Base-by-base conservation (phyloP, 2,329 filamentous ascomycete genomes). In the Clarireedia sp. region DNA sequence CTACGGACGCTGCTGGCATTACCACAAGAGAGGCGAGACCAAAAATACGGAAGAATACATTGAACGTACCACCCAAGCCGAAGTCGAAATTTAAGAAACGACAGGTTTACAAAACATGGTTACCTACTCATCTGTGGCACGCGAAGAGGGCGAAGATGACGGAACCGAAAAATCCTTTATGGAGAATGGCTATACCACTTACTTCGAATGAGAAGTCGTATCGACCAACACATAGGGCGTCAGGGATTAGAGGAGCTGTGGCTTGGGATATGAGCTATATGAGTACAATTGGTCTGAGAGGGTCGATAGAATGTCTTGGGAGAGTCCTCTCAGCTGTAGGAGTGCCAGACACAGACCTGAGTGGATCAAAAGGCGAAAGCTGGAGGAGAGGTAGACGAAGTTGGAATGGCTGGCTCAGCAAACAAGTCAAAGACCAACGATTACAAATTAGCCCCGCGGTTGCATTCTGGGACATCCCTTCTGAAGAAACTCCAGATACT, bases 181-280 rank as follows among this genome's bases (percentile, higher is more conserved):
- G 94, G 94, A 81, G 90, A 41, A 96, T 96, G 70, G 83, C 89
- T 0, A 75, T 97, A 23, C 90, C 91, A 0, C 70, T 95, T 60
- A 90, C 88, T 4, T 90, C 92, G 0, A 95, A 87, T 26, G 85
- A 90, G 67, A 99, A 99, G 74, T 85, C 86, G 51, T 96, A 96
- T 68, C 78, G 94, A 50, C 83, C 89, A 46, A 94, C 89, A 0
- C 90, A 97, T 73, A 83, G 91, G 60, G 86, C 89, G 21, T 82
- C 84, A 51, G 83, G 84, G 26, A 78, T 85, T 51, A 82, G 85
- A 61, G 91, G 94, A 5, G 86, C 86, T 21, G 76, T 97, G 44
- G 85, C 85, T 1, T 97, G 92, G 90, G 94, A 99, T 71, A 89
- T 83, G 75, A 97, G 91, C 69, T 99, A 96, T 68, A 87, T 94